A percentile compares a stretch with the other conserved stretches of the same genome.
Evolutionary conservation across 2,329 filamentous ascomycete species (phyloP).

Genomic region (Diaporthe batatas): DNA sequence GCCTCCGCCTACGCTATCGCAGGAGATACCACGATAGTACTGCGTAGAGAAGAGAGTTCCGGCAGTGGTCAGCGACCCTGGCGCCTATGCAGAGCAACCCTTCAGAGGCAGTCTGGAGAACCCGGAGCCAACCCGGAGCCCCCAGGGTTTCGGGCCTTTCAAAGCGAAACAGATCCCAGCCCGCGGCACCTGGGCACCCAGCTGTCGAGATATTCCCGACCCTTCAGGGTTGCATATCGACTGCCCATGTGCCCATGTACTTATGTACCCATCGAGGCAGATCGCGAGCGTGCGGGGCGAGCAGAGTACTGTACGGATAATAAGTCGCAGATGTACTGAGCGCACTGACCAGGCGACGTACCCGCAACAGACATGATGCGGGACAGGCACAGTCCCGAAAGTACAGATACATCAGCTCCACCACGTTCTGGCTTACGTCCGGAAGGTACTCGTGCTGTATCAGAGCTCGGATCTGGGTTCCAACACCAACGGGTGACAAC

Average conservation of each 20-base stretch:
- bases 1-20: neutral
- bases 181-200: neutral
- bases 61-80: neutral
- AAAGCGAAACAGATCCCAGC: slow-evolving; percentile 21
- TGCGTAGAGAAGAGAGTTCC: slow-evolving; percentile 13
- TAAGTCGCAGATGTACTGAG: too few species aligned
- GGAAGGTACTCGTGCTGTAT: neutral
- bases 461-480: slow-evolving; percentile 1
- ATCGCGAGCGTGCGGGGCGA: too few species aligned
- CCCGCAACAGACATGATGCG: neutral
- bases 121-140: neutral
- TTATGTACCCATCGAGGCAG: too few species aligned
- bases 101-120: neutral
- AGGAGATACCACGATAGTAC: slow-evolving; percentile 32
- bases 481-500: neutral
- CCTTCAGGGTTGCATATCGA: neutral
- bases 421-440: rapidly evolving
- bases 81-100: neutral
- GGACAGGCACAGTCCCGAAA: neutral
- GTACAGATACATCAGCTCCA: neutral
- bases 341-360: neutral
- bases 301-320: too few species aligned
- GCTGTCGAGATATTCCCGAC: slow-evolving; percentile 8
- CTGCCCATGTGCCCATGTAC: too few species aligned
- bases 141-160: slow-evolving; percentile 11